Conservation (phyloP, 805 yeast genomes). For the Sporopachydermia quercuum region DNA sequence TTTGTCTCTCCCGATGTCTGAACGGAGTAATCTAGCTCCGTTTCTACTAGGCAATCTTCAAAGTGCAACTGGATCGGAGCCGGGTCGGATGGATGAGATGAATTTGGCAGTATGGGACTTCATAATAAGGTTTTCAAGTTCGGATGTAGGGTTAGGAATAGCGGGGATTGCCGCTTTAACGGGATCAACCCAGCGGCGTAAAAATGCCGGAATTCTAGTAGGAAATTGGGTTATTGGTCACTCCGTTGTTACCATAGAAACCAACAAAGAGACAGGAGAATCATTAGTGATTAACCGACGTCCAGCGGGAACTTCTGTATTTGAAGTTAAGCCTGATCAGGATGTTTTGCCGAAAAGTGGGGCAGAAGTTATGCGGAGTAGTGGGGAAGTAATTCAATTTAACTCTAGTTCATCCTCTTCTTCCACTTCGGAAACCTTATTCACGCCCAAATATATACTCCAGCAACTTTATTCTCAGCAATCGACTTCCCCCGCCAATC, state of each 20-base stretch:
- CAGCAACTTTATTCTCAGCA: conserved; percentile 36
- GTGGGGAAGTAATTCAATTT: conserved; percentile 4
- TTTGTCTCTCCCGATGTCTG: conserved; percentile 41
- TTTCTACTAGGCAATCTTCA: conserved; percentile 28
- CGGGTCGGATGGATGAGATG: too few relatives aligned
- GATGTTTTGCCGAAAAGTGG: conserved; percentile 19
- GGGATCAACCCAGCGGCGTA: conserved; percentile 7
- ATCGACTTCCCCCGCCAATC: conserved; percentile 22
- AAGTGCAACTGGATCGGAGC: neutral
- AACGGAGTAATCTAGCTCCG: conserved; percentile 44
- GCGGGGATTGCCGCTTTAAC: conserved; percentile 12
- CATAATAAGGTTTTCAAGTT: conserved; percentile 47
- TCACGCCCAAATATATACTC: conserved; percentile 32
- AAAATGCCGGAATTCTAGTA: conserved; percentile 13
- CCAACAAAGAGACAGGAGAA: conserved; percentile 35
- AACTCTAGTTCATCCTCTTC: neutral
- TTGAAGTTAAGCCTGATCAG: conserved; percentile 28
- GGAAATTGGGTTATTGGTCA: conserved; percentile 49
- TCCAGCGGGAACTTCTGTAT: conserved; percentile 48
- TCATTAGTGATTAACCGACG: conserved; percentile 38
- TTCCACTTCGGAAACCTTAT: conserved; percentile 5
- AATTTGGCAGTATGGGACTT: conserved; percentile 54
- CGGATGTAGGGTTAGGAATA: conserved; percentile 43
- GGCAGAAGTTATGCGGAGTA: conserved; percentile 7
- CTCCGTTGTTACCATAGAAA: conserved; percentile 40